A percentile compares a stretch with the other conserved stretches of the same genome.
These are phyloP conservation scores for Epichloe hybrida DNA, from an alignment of 2,329 filamentous ascomycete species.

Conservation along the genomic window DNA sequence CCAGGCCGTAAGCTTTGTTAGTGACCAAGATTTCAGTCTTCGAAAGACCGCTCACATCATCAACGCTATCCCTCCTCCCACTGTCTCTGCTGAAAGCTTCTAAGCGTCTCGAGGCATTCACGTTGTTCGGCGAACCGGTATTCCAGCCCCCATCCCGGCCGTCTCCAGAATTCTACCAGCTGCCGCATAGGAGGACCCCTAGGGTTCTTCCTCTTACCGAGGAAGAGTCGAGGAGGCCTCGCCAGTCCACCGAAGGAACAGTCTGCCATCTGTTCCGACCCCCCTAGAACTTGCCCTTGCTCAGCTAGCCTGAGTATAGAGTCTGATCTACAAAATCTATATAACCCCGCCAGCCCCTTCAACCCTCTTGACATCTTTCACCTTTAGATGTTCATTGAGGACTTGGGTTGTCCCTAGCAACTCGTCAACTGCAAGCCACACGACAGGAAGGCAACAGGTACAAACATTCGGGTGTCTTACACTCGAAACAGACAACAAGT, in stretches of 20 bases:
- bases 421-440: constrained; percentile 1
- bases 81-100: constrained; percentile 30
- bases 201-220: constrained; percentile 98
- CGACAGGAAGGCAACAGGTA: background rate
- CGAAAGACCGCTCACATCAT: constrained; percentile 52
- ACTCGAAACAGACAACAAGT: background rate
- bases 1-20: constrained; percentile 46
- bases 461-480: too few relatives aligned
- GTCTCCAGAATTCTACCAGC: constrained; percentile 58
- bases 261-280: constrained; percentile 91
- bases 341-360: background rate
- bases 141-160: constrained; percentile 35
- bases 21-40: constrained; percentile 58
- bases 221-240: constrained; percentile 99
- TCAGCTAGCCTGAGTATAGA: constrained; percentile 3
- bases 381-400: background rate
- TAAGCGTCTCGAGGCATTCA: constrained; percentile 36
- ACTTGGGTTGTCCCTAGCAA: constrained; percentile 1
- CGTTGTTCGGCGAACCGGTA: constrained; percentile 37
- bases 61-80: constrained; percentile 49
- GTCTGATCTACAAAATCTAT: constrained; percentile 1
- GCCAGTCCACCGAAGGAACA: constrained; percentile 81
- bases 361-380: background rate
- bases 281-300: constrained; percentile 57
- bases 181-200: constrained; percentile 99